These are phyloP conservation scores for Tardiomyces depauwii DNA, from an alignment of 1,139 yeast species.

Conservation along the genomic window DNA sequence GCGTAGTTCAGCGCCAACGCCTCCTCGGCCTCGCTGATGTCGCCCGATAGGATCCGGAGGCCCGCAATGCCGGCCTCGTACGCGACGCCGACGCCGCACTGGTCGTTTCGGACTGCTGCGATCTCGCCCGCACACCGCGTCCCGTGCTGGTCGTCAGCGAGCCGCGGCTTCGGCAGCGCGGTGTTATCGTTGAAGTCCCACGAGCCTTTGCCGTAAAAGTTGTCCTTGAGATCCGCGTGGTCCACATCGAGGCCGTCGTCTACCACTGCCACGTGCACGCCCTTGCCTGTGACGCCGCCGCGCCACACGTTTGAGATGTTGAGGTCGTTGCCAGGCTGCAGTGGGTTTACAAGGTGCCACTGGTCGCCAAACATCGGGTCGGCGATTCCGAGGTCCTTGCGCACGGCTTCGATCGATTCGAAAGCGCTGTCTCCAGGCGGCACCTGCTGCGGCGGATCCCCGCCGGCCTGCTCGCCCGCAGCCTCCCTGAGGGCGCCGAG, in stretches of 20 bases:
- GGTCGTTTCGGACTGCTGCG: conserved; percentile 71
- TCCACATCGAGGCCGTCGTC: conserved; percentile 93
- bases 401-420: conserved; percentile 4
- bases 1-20: conserved; percentile 80
- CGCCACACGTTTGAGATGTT: conserved; percentile 84
- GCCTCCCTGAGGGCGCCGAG: not conserved
- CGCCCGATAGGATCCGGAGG: conserved; percentile 73
- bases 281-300: conserved; percentile 70
- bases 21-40: conserved; percentile 75
- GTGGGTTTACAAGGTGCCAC: conserved; percentile 81
- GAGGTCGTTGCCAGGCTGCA: conserved; percentile 69
- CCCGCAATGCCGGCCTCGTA: conserved; percentile 82
- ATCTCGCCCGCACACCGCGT: conserved; percentile 98
- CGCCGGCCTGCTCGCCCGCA: not conserved
- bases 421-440: not conserved
- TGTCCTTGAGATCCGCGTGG: conserved; percentile 56
- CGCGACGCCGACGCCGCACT: conserved; percentile 94
- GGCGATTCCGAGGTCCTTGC: conserved; percentile 46
- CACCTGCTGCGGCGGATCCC: not conserved
- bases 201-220: conserved; percentile 62
- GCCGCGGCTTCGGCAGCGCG: conserved; percentile 65
- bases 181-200: conserved; percentile 86
- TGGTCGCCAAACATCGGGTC: conserved; percentile 78
- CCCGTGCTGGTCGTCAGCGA: conserved; percentile 87
- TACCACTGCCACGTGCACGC: conserved; percentile 69